Evolutionary conservation across 768 basidiomycete genomes (phyloP).

Genomic region (Tubosaeta sp.): DNA sequence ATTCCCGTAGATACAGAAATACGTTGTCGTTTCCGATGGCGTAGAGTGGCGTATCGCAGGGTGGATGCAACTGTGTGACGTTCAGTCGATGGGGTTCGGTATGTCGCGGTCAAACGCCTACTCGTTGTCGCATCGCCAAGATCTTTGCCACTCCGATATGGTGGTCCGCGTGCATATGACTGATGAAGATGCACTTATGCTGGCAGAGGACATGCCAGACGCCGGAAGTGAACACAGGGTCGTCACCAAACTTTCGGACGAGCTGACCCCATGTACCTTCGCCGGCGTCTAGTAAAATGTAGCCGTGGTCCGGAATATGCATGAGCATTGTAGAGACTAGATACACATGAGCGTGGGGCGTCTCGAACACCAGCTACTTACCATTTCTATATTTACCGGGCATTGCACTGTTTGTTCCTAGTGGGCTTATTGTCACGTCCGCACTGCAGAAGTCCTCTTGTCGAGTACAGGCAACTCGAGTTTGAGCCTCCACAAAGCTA

Average conservation of each 20-base stretch:
- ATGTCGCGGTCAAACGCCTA: conserved; percentile 24
- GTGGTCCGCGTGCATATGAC: conserved; percentile 91
- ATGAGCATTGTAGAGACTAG: conserved; percentile 75
- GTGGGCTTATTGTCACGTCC: conserved; percentile 64
- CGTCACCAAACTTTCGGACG: conserved; percentile 65
- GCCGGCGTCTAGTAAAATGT: conserved; percentile 81
- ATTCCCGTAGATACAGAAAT: conserved; percentile 68
- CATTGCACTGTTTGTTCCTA: conserved; percentile 87
- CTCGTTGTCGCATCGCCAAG: conserved; percentile 64
- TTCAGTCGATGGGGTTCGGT: background rate
- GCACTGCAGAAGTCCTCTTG: conserved; percentile 40
- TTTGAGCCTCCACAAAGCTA: conserved; percentile 39
- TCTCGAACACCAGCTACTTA: conserved; percentile 21
- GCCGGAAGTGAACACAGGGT: conserved; percentile 30
- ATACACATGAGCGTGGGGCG: background rate
- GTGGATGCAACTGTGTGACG: conserved; percentile 55
- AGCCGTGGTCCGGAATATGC: conserved; percentile 65
- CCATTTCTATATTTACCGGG: conserved; percentile 88
- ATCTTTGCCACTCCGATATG: conserved; percentile 79
- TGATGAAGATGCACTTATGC: conserved; percentile 77
- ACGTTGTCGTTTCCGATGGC: conserved; percentile 57
- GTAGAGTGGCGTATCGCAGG: conserved; percentile 60
- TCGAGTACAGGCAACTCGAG: background rate
- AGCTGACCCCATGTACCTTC: conserved; percentile 95
- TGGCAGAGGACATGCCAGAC: conserved; percentile 62